Conservation (phyloP, 169 alveolate genomes). For the Cryptosporidium sp. region DNA sequence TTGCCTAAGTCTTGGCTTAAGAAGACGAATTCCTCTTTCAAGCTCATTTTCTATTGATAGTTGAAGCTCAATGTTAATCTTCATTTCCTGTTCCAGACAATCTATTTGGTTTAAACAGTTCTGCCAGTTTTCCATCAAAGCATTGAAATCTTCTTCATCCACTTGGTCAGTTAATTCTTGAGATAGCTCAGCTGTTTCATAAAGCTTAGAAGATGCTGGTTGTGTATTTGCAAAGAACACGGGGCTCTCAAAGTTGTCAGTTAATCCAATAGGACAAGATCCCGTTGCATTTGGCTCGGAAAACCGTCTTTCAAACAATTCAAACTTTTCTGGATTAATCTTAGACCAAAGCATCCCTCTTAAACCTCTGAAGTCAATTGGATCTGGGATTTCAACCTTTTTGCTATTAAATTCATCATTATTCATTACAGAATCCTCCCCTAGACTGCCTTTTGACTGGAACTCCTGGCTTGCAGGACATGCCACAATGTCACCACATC, state of each 20-base stretch:
- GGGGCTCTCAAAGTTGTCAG: conserved; percentile 57
- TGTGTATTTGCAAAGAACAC: conserved; percentile 37
- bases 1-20: conserved; percentile 37
- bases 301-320: conserved; percentile 66
- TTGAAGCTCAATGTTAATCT: conserved; percentile 34
- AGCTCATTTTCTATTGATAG: conserved; percentile 51
- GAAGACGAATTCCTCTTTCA: conserved; percentile 39
- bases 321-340: conserved; percentile 49
- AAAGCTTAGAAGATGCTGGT: conserved; percentile 1
- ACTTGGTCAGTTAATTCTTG: not conserved
- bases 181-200: not conserved
- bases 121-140: conserved; percentile 12
- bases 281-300: conserved; percentile 73
- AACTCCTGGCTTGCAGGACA: conserved; percentile 74
- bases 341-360: conserved; percentile 72
- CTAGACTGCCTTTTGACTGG: conserved; percentile 14
- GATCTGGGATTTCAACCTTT: not conserved
- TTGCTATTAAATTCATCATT: not conserved
- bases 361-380: conserved; percentile 69
- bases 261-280: conserved; percentile 40
- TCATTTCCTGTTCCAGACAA: conserved; percentile 39
- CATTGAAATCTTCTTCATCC: conserved; percentile 19
- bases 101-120: conserved; percentile 9
- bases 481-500: conserved; percentile 69
- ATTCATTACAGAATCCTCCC: not conserved